These are phyloP conservation scores for Colletotrichum agaves DNA, from an alignment of 2,329 filamentous ascomycete genomes.

Conservation along the genomic window DNA sequence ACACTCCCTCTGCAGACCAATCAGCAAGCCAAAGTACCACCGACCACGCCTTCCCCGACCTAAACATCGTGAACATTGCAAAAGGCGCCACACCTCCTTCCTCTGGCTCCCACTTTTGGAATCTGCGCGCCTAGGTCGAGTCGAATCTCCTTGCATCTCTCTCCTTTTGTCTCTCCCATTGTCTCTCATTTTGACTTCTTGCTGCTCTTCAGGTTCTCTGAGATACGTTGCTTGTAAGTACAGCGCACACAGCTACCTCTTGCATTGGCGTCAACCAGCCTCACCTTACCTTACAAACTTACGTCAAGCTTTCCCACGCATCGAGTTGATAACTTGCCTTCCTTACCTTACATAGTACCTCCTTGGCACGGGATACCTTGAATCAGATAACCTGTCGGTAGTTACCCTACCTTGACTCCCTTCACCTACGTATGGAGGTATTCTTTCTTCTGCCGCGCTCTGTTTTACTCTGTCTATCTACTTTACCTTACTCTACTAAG, in stretches of 20 bases:
- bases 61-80: constrained; percentile 29
- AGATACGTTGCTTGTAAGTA: background rate
- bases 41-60: constrained; percentile 24
- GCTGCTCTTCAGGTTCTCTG: background rate
- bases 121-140: constrained; percentile 4
- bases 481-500: background rate
- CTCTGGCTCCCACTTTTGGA: constrained; percentile 21
- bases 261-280: background rate
- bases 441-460: too few species aligned
- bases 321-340: too few species aligned
- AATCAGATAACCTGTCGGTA: too few species aligned
- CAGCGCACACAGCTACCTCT: too few species aligned
- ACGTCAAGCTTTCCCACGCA: too few species aligned
- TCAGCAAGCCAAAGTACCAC: constrained; percentile 26
- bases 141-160: constrained; percentile 8
- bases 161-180: constrained; percentile 4
- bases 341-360: background rate
- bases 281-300: background rate
- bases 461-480: background rate
- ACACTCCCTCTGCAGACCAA: constrained; percentile 16
- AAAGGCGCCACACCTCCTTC: constrained; percentile 33
- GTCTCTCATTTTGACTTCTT: background rate
- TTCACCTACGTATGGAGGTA: too few species aligned
- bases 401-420: too few species aligned
- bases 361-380: too few species aligned